A percentile compares a stretch with the other conserved stretches of the same genome.
Evolutionary conservation across 2,329 filamentous ascomycete genomes (phyloP).

Genomic region (Neoscytalidium dimidiatum): DNA sequence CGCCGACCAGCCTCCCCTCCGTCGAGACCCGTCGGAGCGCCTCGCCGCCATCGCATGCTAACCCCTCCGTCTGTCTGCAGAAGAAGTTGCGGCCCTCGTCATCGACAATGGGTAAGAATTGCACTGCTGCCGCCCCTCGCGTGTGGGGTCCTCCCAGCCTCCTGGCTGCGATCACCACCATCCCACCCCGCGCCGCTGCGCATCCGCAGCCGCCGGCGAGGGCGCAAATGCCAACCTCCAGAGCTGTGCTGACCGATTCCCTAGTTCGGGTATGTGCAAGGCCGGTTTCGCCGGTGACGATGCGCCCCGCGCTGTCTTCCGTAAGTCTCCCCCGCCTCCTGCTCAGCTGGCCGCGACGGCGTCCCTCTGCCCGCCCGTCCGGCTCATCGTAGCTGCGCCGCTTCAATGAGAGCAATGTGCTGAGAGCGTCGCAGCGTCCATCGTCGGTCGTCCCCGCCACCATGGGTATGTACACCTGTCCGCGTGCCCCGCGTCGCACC

Average conservation of each 20-base stretch:
- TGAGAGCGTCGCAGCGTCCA: slow-evolving; percentile 71
- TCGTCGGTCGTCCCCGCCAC: slow-evolving; percentile 98
- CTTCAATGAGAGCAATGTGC: slow-evolving; percentile 26
- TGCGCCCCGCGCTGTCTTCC: slow-evolving; percentile 99
- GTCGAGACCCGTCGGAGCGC: neutral
- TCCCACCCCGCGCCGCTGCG: neutral
- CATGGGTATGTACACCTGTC: slow-evolving; percentile 76
- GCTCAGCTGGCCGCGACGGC: slow-evolving; percentile 21
- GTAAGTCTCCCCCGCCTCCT: slow-evolving; percentile 66
- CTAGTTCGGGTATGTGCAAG: slow-evolving; percentile 99
- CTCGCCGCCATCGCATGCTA: slow-evolving; percentile 30
- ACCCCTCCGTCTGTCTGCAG: slow-evolving; percentile 55
- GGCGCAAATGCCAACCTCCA: neutral
- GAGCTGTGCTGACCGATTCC: slow-evolving; percentile 38
- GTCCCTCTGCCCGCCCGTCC: neutral
- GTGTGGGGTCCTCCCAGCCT: slow-evolving; percentile 33
- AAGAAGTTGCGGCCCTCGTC: slow-evolving; percentile 99
- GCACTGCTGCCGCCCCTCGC: slow-evolving; percentile 36
- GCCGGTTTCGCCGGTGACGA: slow-evolving; percentile 99
- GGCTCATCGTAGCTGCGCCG: slow-evolving; percentile 22
- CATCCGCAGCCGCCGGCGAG: slow-evolving; percentile 10
- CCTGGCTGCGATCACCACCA: slow-evolving; percentile 18
- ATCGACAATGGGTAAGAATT: slow-evolving; percentile 99
- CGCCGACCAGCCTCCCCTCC: slow-evolving; percentile 21
- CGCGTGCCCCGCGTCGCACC: slow-evolving; percentile 22